These are phyloP conservation scores for Lentinula sp. DNA, from an alignment of 768 basidiomycete genomes.

Conservation along the genomic window DNA sequence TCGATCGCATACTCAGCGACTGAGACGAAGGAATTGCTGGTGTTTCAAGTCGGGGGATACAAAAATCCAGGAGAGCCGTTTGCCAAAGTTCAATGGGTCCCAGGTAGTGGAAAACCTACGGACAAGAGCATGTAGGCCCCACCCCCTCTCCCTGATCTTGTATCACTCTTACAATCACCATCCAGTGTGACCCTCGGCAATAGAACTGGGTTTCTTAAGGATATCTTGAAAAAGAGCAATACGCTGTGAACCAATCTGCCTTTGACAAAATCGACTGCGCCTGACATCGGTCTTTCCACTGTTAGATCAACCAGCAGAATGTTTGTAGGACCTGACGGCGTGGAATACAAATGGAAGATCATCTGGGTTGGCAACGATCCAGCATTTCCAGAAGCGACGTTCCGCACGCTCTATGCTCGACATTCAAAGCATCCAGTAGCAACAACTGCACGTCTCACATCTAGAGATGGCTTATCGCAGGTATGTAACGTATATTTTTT, in stretches of 20 bases:
- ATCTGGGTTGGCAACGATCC: constrained; percentile 9
- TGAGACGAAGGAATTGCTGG: background rate
- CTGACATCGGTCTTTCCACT: background rate
- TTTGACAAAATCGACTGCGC: background rate
- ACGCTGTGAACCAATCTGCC: constrained; percentile 1
- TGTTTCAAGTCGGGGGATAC: background rate
- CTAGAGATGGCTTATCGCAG: constrained; percentile 5
- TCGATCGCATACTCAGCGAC: constrained; percentile 6
- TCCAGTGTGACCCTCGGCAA: background rate
- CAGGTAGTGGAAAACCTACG: background rate
- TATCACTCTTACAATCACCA: background rate
- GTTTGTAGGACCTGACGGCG: constrained; percentile 9
- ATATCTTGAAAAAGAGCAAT: constrained; percentile 7
- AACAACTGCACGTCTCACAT: constrained; percentile 9
- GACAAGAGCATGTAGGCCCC: constrained; percentile 10
- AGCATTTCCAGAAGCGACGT: constrained; percentile 8
- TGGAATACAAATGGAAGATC: constrained; percentile 12
- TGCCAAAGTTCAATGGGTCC: background rate
- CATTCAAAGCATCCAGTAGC: constrained; percentile 8
- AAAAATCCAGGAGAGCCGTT: background rate
- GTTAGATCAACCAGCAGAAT: background rate
- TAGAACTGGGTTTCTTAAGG: constrained; percentile 7
- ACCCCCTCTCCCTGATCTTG: background rate
- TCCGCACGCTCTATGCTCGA: constrained; percentile 6
- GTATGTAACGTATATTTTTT: background rate